Evolutionary conservation across 257 asterid genomes (phyloP).

Genomic region (Nicotiana knightiana): DNA sequence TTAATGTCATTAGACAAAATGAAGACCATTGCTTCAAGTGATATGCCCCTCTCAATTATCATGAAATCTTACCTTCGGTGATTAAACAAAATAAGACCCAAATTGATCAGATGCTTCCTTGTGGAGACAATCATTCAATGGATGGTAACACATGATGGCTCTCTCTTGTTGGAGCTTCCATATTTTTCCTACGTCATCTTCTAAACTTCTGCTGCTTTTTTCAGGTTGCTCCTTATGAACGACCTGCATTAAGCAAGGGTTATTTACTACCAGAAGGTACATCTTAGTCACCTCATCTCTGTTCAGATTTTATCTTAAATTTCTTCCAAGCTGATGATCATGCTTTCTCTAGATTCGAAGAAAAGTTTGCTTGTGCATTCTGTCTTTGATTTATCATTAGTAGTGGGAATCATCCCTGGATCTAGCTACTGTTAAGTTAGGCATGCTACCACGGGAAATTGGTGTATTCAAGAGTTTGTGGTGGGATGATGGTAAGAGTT

Average conservation of each 20-base stretch:
- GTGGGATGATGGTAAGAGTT: not conserved
- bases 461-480: not conserved
- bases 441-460: not conserved
- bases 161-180: not conserved
- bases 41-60: not conserved
- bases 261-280: constrained; percentile 89
- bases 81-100: not conserved
- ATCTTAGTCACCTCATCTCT: not conserved
- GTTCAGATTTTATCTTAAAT: not conserved
- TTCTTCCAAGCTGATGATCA: not conserved
- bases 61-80: not conserved
- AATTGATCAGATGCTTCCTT: not conserved
- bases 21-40: not conserved
- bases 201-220: constrained; percentile 8
- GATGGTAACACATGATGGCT: not conserved
- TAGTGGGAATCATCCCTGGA: not conserved
- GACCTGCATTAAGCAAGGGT: constrained; percentile 93
- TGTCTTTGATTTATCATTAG: not conserved
- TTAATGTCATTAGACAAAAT: not conserved
- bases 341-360: not conserved
- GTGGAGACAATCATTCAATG: not conserved
- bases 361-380: not conserved
- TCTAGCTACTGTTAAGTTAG: not conserved
- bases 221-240: constrained; percentile 93
- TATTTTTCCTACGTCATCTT: not conserved